Base-by-base conservation (phyloP, 2,329 filamentous ascomycete species). In the Aureobasidium sp. region DNA sequence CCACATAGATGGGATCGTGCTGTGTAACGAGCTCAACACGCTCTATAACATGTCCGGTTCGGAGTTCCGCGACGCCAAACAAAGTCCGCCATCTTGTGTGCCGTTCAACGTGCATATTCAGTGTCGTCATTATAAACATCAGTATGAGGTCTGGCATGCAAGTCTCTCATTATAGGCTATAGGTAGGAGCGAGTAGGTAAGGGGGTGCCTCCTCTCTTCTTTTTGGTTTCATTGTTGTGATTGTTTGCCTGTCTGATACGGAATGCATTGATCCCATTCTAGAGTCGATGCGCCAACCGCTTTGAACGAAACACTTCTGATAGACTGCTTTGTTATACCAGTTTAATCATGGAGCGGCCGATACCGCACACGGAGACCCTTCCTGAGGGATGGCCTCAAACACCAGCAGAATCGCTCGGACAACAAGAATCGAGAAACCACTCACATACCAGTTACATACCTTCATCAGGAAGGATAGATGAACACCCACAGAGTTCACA, bases 341-440 rank as follows among this genome's bases (percentile, higher is more conserved):
- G 19, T 23, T 4, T 23, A 5, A 35, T 31, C 3, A 57, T 65
- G 43, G 71, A 72, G 11, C 63, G 60, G 33, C 68, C 70, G 13
- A 73, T 70, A n/a, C 70, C 70, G 19, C 63, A 68, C 19, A 63
- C 67, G 7, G 68, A 70, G 27, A 67, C 71, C 4, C 62, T 73
- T 7, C 71, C 71, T 17, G 73, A 69, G 53, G 71, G 66, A 5
- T 74, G 70, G 70, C 68, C 71, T 53, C 69, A 71, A 17, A 74
- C 71, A 49, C 69, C 71, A 17, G 66, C 64, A 21, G 66, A 69
- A n/a, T 40, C 62, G 19, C 10, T 43, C 3, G 43, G 37, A 54
- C 50, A 33, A 31, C 50, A 25, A 23, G 19, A 43, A 1, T 64
- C 57, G 51, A 63, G 66, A 53, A 66, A 68, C 25, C 64, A 67